A percentile compares a stretch with the other conserved stretches of the same genome.
Conservation (phyloP, 2,329 filamentous ascomycete genomes). For the Xylariaceae sp. region DNA sequence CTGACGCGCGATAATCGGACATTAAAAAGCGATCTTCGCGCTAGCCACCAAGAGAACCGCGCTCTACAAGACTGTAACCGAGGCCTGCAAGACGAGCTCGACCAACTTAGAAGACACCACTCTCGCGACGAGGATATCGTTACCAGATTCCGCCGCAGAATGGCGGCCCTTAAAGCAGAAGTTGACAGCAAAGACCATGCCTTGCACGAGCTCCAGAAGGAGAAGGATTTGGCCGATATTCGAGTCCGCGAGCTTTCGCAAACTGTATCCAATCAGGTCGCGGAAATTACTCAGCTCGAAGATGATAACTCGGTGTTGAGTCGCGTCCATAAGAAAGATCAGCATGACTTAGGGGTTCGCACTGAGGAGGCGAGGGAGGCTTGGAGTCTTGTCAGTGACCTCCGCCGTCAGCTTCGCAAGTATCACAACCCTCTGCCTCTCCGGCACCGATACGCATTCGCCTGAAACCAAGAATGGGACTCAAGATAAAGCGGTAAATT, state of each 20-base stretch:
- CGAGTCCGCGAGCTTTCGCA: constrained; percentile 31
- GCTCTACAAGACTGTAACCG: constrained; percentile 24
- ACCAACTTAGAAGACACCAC: constrained; percentile 21
- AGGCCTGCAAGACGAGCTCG: constrained; percentile 27
- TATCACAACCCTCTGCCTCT: constrained; percentile 17
- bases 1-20: constrained; percentile 33
- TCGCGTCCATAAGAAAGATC: constrained; percentile 17
- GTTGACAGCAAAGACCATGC: constrained; percentile 23
- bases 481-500: not conserved
- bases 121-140: constrained; percentile 26
- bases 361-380: constrained; percentile 18
- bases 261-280: constrained; percentile 18
- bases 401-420: constrained; percentile 21
- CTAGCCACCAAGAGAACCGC: constrained; percentile 24
- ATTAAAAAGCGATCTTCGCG: constrained; percentile 32
- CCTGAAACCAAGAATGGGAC: not conserved
- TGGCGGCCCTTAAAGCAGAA: constrained; percentile 32
- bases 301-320: constrained; percentile 10
- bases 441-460: constrained; percentile 24
- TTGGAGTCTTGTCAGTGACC: constrained; percentile 28
- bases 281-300: constrained; percentile 6
- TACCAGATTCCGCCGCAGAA: constrained; percentile 28
- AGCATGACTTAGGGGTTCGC: constrained; percentile 16
- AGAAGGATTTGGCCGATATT: constrained; percentile 23
- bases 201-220: constrained; percentile 25